Percentiles rank a stretch among this genome's conserved stretches.
Conservation (phyloP, 495 filamentous ascomycete genomes). For the Umbilicaria muhlenbergii region DNA sequence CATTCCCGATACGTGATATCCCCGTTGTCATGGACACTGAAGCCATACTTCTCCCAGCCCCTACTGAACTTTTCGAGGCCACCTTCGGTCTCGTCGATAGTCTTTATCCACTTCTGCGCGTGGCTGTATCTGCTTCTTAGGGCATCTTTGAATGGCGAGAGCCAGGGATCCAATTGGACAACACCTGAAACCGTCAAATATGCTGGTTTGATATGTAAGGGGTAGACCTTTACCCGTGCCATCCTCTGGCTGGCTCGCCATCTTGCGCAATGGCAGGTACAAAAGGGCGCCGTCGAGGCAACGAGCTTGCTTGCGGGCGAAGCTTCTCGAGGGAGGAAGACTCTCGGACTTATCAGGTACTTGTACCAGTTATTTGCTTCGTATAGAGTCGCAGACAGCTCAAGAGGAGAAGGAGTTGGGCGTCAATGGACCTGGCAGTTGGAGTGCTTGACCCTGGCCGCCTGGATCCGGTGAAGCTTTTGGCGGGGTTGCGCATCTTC, state of each 20-base stretch:
- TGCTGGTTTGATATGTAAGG: slow-evolving; percentile 1
- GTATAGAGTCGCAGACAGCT: too few species aligned
- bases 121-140: slow-evolving; percentile 62
- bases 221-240: slow-evolving; percentile 30
- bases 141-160: slow-evolving; percentile 67
- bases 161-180: slow-evolving; percentile 74
- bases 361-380: too few species aligned
- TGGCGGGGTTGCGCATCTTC: too few species aligned
- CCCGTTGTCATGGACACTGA: slow-evolving; percentile 62
- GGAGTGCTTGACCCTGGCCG: too few species aligned
- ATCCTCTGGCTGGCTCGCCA: slow-evolving; percentile 21
- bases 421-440: too few species aligned
- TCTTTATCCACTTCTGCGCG: slow-evolving; percentile 79
- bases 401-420: too few species aligned
- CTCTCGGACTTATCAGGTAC: too few species aligned
- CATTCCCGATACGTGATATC: slow-evolving; percentile 90
- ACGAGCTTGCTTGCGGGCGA: too few species aligned
- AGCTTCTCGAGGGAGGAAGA: too few species aligned
- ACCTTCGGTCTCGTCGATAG: slow-evolving; percentile 67
- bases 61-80: slow-evolving; percentile 85
- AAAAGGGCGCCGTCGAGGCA: too few species aligned
- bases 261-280: too few species aligned
- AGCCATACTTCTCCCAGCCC: slow-evolving; percentile 73
- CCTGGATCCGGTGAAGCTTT: too few species aligned
- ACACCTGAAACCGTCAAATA: slow-evolving; percentile 44